Base-by-base conservation (phyloP, 495 filamentous ascomycete genomes). In the Podospora conica region DNA sequence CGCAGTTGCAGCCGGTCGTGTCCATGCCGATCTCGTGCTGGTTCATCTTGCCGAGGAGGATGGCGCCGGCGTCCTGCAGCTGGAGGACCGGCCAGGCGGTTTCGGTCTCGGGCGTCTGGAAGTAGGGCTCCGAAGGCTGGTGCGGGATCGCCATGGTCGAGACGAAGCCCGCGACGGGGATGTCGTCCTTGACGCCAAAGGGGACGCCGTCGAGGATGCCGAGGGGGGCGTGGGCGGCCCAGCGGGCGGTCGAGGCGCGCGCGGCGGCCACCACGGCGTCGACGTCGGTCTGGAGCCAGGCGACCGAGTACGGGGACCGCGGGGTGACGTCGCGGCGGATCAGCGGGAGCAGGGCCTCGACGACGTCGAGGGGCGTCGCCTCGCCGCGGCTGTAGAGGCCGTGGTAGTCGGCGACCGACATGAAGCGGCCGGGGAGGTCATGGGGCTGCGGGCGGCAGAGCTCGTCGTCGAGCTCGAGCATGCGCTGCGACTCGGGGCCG, bases 181-280 rank as follows among this genome's bases (percentile, higher is more conserved):
- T 83, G 71, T 97, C 93, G 75, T 96, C 93, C 76, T 93, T 97
- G 58, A 96, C 86, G 1, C 89, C 91, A 55, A 96, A 85, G 0
- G 92, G 93, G 15, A 97, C 84, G 8, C 94, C 94, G 67, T 97
- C 94, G 8, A 97, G 78, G 0, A 90, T 75, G 2, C 89, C 82
- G 0, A 90, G 75, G 15, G 88, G 79, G 58, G 78, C 81, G 0
- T 89, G 89, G 12, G 82, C 79, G 63, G 84, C 83, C 70, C 90
- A 96, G 23, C 93, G 80, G 66, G 82, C 74, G 2, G 90, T 89
- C 1, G 90, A 92, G 9, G 83, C 89, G 68, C 82, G 80, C 1
- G 93, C 93, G 5, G 90, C 90, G 9, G 80, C 81, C 8, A 85
- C 79, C 1, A 91, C 86, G 28, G 82, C 74, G 3, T 90, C 86